Percentiles rank a stretch among this genome's conserved stretches.
Evolutionary conservation across 2,329 filamentous ascomycete genomes (phyloP).

Genomic region (Scedosporium aurantiacum): DNA sequence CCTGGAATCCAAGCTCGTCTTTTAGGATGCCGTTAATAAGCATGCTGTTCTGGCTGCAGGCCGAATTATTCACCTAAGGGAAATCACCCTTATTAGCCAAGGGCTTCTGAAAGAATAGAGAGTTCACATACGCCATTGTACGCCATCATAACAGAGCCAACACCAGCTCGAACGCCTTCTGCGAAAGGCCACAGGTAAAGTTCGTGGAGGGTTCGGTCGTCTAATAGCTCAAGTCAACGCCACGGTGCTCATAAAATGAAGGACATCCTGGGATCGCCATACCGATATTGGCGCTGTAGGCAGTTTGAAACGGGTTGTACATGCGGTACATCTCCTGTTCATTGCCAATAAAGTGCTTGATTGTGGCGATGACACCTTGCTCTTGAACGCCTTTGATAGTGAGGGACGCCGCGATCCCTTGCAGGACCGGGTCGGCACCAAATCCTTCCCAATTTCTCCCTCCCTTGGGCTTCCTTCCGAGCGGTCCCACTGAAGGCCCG

Average conservation of each 20-base stretch:
- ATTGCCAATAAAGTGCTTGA: slow-evolving; percentile 45
- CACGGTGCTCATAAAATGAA: not conserved
- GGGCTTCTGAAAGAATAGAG: not conserved
- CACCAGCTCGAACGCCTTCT: slow-evolving; percentile 69
- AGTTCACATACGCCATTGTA: slow-evolving; percentile 48
- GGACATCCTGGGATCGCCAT: slow-evolving; percentile 18
- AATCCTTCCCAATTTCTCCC: slow-evolving; percentile 71
- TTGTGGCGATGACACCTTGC: slow-evolving; percentile 44
- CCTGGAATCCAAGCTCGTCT: slow-evolving; percentile 78
- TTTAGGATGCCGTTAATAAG: slow-evolving; percentile 74
- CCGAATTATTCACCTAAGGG: slow-evolving; percentile 51
- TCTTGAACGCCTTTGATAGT: slow-evolving; percentile 64
- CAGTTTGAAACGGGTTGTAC: slow-evolving; percentile 39
- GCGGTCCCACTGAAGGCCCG: slow-evolving; percentile 58
- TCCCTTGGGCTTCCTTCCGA: slow-evolving; percentile 61
- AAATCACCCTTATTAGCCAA: not conserved
- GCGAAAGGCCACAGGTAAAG: slow-evolving; percentile 82
- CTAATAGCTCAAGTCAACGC: slow-evolving; percentile 12
- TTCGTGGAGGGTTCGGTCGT: slow-evolving; percentile 62
- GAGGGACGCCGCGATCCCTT: slow-evolving; percentile 65
- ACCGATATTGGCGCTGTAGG: slow-evolving; percentile 65
- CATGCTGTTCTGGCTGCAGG: slow-evolving; percentile 55
- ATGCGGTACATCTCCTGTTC: slow-evolving; percentile 55
- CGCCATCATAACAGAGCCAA: slow-evolving; percentile 76
- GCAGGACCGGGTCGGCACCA: slow-evolving; percentile 58